Percentiles rank a stretch among this genome's conserved stretches.
phyloP scores from a whole-genome alignment of 331 rosid genomes.

The Arachis monticola region DNA sequence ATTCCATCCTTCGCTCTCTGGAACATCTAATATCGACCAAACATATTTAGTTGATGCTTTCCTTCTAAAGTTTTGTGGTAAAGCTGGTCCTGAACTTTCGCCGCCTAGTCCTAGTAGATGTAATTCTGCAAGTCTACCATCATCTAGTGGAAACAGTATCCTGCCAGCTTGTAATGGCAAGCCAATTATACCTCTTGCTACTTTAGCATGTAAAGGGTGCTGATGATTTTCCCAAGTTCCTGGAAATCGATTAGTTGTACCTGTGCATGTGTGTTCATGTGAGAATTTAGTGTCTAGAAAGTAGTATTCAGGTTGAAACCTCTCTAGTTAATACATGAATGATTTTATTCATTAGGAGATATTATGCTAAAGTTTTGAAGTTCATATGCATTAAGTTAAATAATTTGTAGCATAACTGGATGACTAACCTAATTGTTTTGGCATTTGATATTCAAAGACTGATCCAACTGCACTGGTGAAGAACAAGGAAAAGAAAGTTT shows the following conservation, averaged over 20 bases:
- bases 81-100: slow-evolving; percentile 72
- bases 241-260: slow-evolving; percentile 49
- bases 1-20: slow-evolving; percentile 97
- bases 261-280: slow-evolving; percentile 55
- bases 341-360: background rate
- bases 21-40: slow-evolving; percentile 84
- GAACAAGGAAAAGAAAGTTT: slow-evolving; percentile 64
- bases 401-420: slow-evolving; percentile 22
- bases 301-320: background rate
- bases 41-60: slow-evolving; percentile 60
- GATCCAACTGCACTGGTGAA: slow-evolving; percentile 73
- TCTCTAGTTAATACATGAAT: slow-evolving; percentile 8
- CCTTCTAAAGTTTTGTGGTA: slow-evolving; percentile 52
- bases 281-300: slow-evolving; percentile 36
- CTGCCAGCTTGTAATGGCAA: slow-evolving; percentile 76
- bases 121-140: slow-evolving; percentile 87
- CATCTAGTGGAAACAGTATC: slow-evolving; percentile 66
- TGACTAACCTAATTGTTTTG: slow-evolving; percentile 65
- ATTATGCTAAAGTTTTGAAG: background rate
- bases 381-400: slow-evolving; percentile 17
- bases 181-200: slow-evolving; percentile 78
- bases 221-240: slow-evolving; percentile 76
- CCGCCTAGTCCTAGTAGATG: slow-evolving; percentile 82
- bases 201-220: slow-evolving; percentile 80
- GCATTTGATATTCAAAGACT: slow-evolving; percentile 70